Conservation (phyloP, 768 basidiomycete genomes). For the Lactarius quietus region DNA sequence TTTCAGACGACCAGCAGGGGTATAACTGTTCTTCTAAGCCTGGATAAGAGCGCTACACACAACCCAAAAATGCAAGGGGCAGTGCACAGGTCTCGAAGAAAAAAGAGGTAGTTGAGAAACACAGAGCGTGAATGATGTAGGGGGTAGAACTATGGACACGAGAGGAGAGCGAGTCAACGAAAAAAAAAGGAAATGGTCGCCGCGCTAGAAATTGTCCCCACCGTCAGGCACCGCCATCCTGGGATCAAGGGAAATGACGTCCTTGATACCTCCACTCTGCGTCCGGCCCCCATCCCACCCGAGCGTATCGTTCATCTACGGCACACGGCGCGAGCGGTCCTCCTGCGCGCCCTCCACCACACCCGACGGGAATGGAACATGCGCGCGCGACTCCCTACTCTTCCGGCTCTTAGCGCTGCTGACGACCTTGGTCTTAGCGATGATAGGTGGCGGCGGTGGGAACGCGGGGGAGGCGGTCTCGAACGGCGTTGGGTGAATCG, state of each 20-base stretch:
- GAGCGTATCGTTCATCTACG: slow-evolving; percentile 67
- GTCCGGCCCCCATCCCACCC: slow-evolving; percentile 82
- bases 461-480: slow-evolving; percentile 11
- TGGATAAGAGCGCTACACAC: slow-evolving; percentile 9
- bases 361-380: slow-evolving; percentile 23
- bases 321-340: slow-evolving; percentile 30
- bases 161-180: not conserved
- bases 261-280: slow-evolving; percentile 80
- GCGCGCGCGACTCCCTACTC: slow-evolving; percentile 37
- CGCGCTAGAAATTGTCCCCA: slow-evolving; percentile 31
- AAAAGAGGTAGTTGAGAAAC: not conserved
- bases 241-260: slow-evolving; percentile 44
- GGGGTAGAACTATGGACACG: slow-evolving; percentile 7
- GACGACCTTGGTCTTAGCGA: slow-evolving; percentile 27
- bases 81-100: slow-evolving; percentile 3
- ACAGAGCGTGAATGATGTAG: not conserved
- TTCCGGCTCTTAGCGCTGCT: slow-evolving; percentile 38
- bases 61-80: not conserved
- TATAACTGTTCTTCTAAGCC: slow-evolving; percentile 11
- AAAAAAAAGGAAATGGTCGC: not conserved
- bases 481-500: slow-evolving; percentile 36
- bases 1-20: not conserved
- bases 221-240: slow-evolving; percentile 1
- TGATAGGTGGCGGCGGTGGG: slow-evolving; percentile 1
- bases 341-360: slow-evolving; percentile 19